Conservation (phyloP, 768 basidiomycete genomes). For the Boletus coccyginus region DNA sequence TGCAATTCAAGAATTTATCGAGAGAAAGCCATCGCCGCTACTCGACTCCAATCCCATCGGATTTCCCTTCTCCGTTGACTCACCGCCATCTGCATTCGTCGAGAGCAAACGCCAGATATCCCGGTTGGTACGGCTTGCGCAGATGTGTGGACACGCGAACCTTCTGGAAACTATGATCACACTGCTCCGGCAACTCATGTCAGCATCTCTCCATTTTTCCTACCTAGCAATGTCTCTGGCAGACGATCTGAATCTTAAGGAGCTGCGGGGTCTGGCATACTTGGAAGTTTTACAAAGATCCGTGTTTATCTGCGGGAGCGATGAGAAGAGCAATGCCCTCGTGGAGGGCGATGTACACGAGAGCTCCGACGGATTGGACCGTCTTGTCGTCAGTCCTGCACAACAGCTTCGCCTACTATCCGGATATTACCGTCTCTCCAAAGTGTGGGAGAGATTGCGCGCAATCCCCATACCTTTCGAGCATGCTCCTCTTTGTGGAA, state of each 20-base stretch:
- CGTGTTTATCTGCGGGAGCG: constrained; percentile 25
- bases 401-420: constrained; percentile 67
- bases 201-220: constrained; percentile 59
- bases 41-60: constrained; percentile 40
- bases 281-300: constrained; percentile 72
- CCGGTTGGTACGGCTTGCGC: constrained; percentile 63
- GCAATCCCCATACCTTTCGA: constrained; percentile 57
- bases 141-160: constrained; percentile 59
- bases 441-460: constrained; percentile 64
- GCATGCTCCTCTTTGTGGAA: constrained; percentile 59
- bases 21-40: constrained; percentile 53
- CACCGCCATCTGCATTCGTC: constrained; percentile 36
- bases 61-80: constrained; percentile 19
- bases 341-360: constrained; percentile 33
- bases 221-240: constrained; percentile 72
- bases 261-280: constrained; percentile 63
- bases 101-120: constrained; percentile 49
- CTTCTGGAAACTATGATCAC: constrained; percentile 59
- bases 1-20: constrained; percentile 66
- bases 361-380: constrained; percentile 38
- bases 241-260: constrained; percentile 63
- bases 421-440: constrained; percentile 67
- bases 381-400: constrained; percentile 50
- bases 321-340: constrained; percentile 10
- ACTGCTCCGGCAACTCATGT: constrained; percentile 61